Evolutionary conservation across 805 yeast genomes (phyloP), one percentile per base, ranked within the genome.

Genomic region (Saturnispora sekii): DNA sequence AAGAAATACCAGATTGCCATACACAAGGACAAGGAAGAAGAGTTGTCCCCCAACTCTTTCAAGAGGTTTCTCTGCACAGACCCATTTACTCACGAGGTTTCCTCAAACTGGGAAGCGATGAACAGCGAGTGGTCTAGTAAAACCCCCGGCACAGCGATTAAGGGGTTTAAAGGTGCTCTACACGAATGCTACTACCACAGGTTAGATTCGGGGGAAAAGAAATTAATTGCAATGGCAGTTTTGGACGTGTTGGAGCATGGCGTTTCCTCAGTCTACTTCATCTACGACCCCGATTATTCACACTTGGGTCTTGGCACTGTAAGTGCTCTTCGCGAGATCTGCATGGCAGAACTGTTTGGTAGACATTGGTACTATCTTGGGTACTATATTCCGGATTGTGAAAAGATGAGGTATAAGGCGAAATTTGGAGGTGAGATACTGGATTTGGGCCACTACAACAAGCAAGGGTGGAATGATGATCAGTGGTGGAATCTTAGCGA

Each of bases 211-310:
- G 38, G 47, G 5, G 74, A 84, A 38, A 77, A 62, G 4, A 68
- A 72, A 49, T 65, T 88, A 16, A 74, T 84, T 35, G 96, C 90
- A 1, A 63, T 88, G 32, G 84, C 84, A 0, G 85, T 88, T 1
- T 56, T 83, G 29, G 97, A 88, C 60, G 64, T 88, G 16, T 60
- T 89, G 31, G 95, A 95, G 0, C 61, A 75, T 21, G 82, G 85
- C 0, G 60, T 89, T 0, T 86, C 96, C 0, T 79, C 95, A 0
- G 89, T 89, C 1, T 88, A 89, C 59, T 84, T 89, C 58, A 77
- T 88, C 10, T 86, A 93, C 84, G 89, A 87, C 57, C 93, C 94
- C 0, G 89, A 79, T 44, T 81, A 70, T 56, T 78, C 80, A 4
- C 69, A 75, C 42, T 64, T 79, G 52, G 81, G 85, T 0, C 60